Conservation (phyloP, 164 flowering plant genomes). For the Vitis vinifera region DNA sequence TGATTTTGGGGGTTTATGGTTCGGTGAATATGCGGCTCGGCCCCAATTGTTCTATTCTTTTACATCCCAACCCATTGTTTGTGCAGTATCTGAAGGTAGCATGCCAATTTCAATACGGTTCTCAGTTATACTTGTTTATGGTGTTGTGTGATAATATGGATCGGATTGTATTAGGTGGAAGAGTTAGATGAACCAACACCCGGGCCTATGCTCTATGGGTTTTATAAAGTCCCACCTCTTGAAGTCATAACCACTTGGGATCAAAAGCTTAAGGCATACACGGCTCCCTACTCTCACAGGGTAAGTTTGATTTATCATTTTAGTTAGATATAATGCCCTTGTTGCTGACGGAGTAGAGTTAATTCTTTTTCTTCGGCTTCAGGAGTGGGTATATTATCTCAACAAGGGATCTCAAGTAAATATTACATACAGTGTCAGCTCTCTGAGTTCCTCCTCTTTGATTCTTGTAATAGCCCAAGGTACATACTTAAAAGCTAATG, state of each 20-base stretch:
- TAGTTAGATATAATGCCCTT: background rate
- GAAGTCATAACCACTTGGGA: constrained; percentile 42
- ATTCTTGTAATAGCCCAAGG: constrained; percentile 58
- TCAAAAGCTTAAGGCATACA: constrained; percentile 19
- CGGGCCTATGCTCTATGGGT: constrained; percentile 43
- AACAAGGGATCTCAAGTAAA: constrained; percentile 50
- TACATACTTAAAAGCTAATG: constrained; percentile 6
- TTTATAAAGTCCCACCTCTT: constrained; percentile 44
- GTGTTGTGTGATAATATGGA: background rate
- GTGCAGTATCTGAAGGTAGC: constrained; percentile 51
- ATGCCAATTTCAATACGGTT: background rate
- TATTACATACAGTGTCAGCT: constrained; percentile 39
- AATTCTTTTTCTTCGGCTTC: constrained; percentile 6
- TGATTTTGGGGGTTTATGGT: constrained; percentile 57
- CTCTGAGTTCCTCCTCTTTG: constrained; percentile 30
- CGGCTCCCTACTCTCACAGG: constrained; percentile 45
- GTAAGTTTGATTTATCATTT: constrained; percentile 21
- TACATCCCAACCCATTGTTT: constrained; percentile 45
- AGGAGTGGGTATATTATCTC: constrained; percentile 54
- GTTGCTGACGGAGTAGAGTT: background rate
- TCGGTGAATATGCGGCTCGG: constrained; percentile 39
- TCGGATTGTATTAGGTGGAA: constrained; percentile 32
- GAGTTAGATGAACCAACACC: constrained; percentile 24
- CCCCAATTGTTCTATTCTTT: constrained; percentile 45
- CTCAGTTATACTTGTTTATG: background rate